These are phyloP conservation scores for Saccharomycopsis fibuligera DNA, from an alignment of 805 yeast genomes.

Conservation along the genomic window DNA sequence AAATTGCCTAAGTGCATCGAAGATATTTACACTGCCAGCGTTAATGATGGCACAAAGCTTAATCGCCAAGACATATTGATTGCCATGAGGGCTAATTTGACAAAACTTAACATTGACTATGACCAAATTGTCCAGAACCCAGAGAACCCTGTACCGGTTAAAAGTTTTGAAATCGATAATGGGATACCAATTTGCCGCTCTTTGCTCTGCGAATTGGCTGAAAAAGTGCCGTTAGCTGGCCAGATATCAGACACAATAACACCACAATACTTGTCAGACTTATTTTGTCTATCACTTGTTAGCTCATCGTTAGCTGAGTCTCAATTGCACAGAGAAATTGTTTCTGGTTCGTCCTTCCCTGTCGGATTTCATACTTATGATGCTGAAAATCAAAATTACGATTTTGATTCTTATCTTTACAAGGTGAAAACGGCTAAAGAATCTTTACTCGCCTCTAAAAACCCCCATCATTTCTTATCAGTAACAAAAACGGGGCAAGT, in stretches of 20 bases:
- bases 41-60: neutral
- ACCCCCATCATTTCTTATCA: constrained; percentile 42
- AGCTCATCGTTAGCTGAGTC: constrained; percentile 40
- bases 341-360: constrained; percentile 45
- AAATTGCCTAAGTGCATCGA: constrained; percentile 12
- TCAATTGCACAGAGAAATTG: constrained; percentile 44
- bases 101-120: constrained; percentile 25
- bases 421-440: constrained; percentile 36
- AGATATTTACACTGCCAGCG: neutral
- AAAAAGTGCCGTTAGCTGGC: constrained; percentile 39
- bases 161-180: constrained; percentile 31
- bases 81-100: constrained; percentile 35
- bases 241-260: constrained; percentile 42
- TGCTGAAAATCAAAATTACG: neutral
- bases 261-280: constrained; percentile 45
- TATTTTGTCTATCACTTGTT: constrained; percentile 39
- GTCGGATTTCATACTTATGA: constrained; percentile 35
- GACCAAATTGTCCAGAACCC: constrained; percentile 1
- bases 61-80: neutral
- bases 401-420: constrained; percentile 10
- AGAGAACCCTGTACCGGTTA: constrained; percentile 19
- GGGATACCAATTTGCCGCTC: constrained; percentile 39
- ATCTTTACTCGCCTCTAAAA: constrained; percentile 38
- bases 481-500: constrained; percentile 43
- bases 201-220: constrained; percentile 35